Base-by-base conservation (phyloP, 2,329 filamentous ascomycete genomes). In the Diaporthe caulivora region DNA sequence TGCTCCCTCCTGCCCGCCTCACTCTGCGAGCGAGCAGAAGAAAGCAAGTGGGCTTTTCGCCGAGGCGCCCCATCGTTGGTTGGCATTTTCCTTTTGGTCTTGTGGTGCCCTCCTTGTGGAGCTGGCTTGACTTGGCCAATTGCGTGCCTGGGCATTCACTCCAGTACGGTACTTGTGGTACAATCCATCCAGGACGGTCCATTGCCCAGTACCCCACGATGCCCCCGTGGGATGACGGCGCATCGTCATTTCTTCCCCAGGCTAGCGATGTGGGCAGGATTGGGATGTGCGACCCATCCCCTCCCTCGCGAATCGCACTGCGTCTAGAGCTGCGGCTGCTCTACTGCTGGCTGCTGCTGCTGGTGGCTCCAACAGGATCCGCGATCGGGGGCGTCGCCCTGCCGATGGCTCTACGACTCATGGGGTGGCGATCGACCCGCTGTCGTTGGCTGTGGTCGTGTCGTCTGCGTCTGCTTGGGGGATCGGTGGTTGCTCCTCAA, bases 211-310 rank as follows among this genome's bases (percentile, higher is more conserved):
- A 53, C 71, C 71, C 65, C 71, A 70, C 65, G 71, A 40, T 51
- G 55, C 47, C 67, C 47, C 40, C 58, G 49, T 64, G 26, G 21
- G 55, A 51, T 51, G 21, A 29, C 42, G 31, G 62, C 31, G 24
- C 54, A 70, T 68, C 58, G 34, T 72, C 49, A 72, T 72, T 70
- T 64, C 55, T 70, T 64, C 55, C 55, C 65, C 71, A 70, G 71
- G 29, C 49, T 47, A 42, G 44, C 21, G 13, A 51, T 26, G 62
- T 37, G 62, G 42, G 26, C 42, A 31, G 17, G 17, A 44, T 24
- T 21, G 42, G 42, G 58, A 64, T 64, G 58, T 47, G 44, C 26
- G 13, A 7, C 58, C 34, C 34, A 34, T 9, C 34, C 5, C 34
- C 34, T 5, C 34, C 34, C 8, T 65, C 60, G 60, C 60, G 60